Evolutionary conservation across 371 early-diverging fungal genomes (phyloP), one percentile per base, ranked within the genome.

Genomic region (Phascolomyces articulosus): DNA sequence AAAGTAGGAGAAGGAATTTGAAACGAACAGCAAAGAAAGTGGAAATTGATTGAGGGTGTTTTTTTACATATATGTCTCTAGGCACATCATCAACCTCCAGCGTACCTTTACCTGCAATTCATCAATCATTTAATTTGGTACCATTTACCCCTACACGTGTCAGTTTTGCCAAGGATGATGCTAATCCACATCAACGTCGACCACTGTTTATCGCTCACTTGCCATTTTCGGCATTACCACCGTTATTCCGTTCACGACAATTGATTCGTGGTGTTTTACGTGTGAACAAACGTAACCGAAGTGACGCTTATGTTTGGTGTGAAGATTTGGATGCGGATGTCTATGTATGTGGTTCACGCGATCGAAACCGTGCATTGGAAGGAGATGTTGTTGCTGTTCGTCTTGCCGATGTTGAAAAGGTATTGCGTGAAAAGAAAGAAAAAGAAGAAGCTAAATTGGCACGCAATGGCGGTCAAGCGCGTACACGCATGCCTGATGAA

Each of bases 291-390:
- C 85, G 88, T 58, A 89, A 90, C 67, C 82, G 91, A 40, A 83
- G 79, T 47, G 93, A 95, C 64, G 93, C 93, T 41, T 96, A 96
- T 78, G 94, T 94, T n/a, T 84, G 89, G 3, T 83, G 86, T 13
- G 89, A 87, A 16, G 84, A 84, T 9, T 66, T 83, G 61, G 85
- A 81, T 58, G 74, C 79, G 26, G 91, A 93, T 71, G 84, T 93
- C 7, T 91, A 89, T 68, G 87, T 95, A 7, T 89, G 85, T 51
- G 93, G 93, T 24, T 85, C 87, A 49, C 75, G 77, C 29, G 79
- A 84, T 40, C 90, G 94, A 26, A 96, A 96, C 76, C 87, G 96
- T 28, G 94, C 95, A 0, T 70, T 95, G 27, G 91, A 93, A 38
- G 94, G 93, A 6, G 96, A 96, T 68, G 75, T 87, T 9, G 96